Evolutionary conservation across 2,329 filamentous ascomycete genomes (phyloP).

Genomic region (Aspergillus novoparasiticus): DNA sequence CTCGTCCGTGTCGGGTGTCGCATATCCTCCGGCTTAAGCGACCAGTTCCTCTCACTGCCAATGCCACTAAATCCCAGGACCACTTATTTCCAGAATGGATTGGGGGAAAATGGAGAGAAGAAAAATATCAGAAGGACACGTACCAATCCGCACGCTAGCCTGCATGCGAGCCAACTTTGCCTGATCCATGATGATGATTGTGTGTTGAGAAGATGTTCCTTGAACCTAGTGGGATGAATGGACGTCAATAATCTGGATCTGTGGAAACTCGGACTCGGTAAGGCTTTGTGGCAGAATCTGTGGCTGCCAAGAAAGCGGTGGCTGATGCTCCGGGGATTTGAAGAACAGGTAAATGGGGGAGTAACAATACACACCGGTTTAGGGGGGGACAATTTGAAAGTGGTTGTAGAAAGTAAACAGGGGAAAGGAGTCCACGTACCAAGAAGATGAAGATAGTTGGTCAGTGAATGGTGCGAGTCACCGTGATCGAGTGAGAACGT

Average conservation of each 20-base stretch:
- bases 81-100: background rate
- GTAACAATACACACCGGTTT: background rate
- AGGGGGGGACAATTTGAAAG: background rate
- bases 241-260: constrained; percentile 20
- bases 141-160: constrained; percentile 71
- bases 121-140: constrained; percentile 39
- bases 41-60: background rate
- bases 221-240: constrained; percentile 17
- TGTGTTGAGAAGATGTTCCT: constrained; percentile 22
- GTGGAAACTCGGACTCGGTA: constrained; percentile 19
- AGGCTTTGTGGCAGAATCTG: constrained; percentile 17
- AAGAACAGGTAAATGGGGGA: background rate
- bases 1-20: background rate
- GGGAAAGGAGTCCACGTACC: background rate
- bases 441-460: background rate
- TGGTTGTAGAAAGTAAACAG: background rate
- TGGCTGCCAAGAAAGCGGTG: constrained; percentile 12
- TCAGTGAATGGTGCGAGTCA: constrained; percentile 1
- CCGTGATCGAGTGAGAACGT: background rate
- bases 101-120: background rate
- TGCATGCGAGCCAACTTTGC: constrained; percentile 69
- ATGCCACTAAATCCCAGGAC: background rate
- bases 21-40: constrained; percentile 3
- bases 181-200: constrained; percentile 58
- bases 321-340: background rate